Evolutionary conservation across 1,284 basidiomycete species (phyloP), one percentile per base, ranked within the genome.

Genomic region (Apiotrichum brassicae): DNA sequence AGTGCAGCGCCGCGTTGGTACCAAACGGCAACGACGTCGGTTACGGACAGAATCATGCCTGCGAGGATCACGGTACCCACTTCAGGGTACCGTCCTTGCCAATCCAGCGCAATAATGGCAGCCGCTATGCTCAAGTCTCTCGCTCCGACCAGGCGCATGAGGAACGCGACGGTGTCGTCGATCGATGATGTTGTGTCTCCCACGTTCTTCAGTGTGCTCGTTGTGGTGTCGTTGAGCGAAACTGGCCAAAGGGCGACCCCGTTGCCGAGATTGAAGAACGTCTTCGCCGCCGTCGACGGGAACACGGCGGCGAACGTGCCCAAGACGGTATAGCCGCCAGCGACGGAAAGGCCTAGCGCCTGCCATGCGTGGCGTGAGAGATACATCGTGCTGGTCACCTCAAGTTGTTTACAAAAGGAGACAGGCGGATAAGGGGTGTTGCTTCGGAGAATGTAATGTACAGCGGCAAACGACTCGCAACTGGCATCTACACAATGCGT

Each of bases 91-190:
- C 24, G 25, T n/a, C 16, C 26, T 14, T 23, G 32, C n/a, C 16
- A 24, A 14, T 33, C 43, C n/a, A 44, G 22, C 22, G 43, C 43
- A n/a, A 44, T 13, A 14, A 33, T 34, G 9, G 40, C 40, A 7
- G 28, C 26, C 6, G 40, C 40, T 13, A 44, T 44, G n/a, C 33
- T 25, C 2, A 44, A 9, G n/a, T 44, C 43, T 16, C 43, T 32
- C 33, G 33, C 43, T n/a, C 43, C 38, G n/a, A 40, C 13, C 8
- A 38, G 45, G 7, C 6, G 45, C 45, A 35, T 34, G 16, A 44
- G 32, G 23, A 35, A 3, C 14, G 20, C 4, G 16, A 34, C 14
- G 7, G 22, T 12, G 13, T 5, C 7, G 43, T 35, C 43, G 3
- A 22, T 18, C 18, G 11, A 3, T 11, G 40, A 6, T 6, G 25